Conservation (phyloP, 345 rosid genomes). For the Psidium friedrichsthalianum region DNA sequence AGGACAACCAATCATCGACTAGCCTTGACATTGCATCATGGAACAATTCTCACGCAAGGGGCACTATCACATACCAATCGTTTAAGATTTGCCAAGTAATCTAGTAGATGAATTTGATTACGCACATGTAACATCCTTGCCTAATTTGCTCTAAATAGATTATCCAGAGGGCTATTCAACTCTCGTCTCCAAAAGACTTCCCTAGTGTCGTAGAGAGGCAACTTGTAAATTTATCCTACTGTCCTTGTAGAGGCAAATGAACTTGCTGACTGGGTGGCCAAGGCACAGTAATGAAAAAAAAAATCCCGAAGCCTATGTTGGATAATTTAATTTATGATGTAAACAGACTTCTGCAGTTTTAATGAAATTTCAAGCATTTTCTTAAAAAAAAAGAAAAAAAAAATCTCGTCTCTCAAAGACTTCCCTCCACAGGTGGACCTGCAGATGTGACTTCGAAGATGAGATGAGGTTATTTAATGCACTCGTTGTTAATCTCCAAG, state of each 20-base stretch:
- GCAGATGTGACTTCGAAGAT: background rate
- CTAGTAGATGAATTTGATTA: background rate
- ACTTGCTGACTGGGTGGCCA: too few relatives aligned
- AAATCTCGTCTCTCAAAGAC: background rate
- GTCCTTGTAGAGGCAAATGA: too few relatives aligned
- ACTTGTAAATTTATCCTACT: too few relatives aligned
- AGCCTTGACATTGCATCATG: background rate
- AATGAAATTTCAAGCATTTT: too few relatives aligned
- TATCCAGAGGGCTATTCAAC: background rate
- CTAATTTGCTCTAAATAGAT: background rate
- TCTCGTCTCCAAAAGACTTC: background rate
- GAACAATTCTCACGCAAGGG: background rate
- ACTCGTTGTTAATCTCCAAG: background rate
- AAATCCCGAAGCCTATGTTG: too few relatives aligned
- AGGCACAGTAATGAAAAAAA: too few relatives aligned
- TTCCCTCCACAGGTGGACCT: background rate
- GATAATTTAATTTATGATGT: too few relatives aligned
- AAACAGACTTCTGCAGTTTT: too few relatives aligned
- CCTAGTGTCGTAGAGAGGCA: background rate
- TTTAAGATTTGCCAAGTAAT: background rate
- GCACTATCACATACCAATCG: background rate
- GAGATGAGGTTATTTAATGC: background rate
- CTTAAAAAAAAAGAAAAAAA: too few relatives aligned
- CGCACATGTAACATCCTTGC: background rate
- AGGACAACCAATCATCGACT: background rate